Evolutionary conservation across 2,329 filamentous ascomycete species (phyloP).

Genomic region (Hypoxylon sp.): DNA sequence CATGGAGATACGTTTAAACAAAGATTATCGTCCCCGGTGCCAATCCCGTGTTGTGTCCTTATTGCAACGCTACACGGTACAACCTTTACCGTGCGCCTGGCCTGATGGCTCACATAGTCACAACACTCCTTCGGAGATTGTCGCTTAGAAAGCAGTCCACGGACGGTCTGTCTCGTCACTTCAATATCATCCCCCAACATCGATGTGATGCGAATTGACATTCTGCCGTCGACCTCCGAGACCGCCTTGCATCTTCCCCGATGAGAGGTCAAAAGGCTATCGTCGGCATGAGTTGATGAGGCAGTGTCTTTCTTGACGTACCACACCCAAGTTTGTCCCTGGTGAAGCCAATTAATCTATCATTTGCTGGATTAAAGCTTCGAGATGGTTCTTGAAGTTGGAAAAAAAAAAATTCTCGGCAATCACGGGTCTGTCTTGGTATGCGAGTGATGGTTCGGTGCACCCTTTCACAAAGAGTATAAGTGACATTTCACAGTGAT

Average conservation of each 20-base stretch:
- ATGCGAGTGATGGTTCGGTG: slow-evolving; percentile 40
- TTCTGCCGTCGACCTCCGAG: slow-evolving; percentile 16
- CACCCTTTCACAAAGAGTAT: slow-evolving; percentile 17
- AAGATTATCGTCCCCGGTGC: slow-evolving; percentile 21
- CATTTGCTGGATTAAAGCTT: slow-evolving; percentile 19
- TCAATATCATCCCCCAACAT: slow-evolving; percentile 7
- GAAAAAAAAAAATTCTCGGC: slow-evolving; percentile 33
- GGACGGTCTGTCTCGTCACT: background rate
- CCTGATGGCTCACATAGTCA: slow-evolving; percentile 17
- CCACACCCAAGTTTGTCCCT: slow-evolving; percentile 18
- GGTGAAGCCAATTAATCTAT: slow-evolving; percentile 20
- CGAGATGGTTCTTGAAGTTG: slow-evolving; percentile 24
- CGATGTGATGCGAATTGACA: slow-evolving; percentile 3
- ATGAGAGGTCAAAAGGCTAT: slow-evolving; percentile 45
- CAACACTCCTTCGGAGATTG: slow-evolving; percentile 17
- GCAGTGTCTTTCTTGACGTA: slow-evolving; percentile 46
- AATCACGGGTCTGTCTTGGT: slow-evolving; percentile 36
- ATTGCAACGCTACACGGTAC: slow-evolving; percentile 31
- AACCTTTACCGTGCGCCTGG: slow-evolving; percentile 19
- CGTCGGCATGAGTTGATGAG: slow-evolving; percentile 49
- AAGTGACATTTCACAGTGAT: slow-evolving; percentile 45
- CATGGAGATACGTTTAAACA: slow-evolving; percentile 17
- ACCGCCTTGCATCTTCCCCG: slow-evolving; percentile 12
- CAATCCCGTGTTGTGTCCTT: slow-evolving; percentile 18
- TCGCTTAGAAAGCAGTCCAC: slow-evolving; percentile 12